Evolutionary conservation across 1,284 basidiomycete genomes (phyloP), one percentile per base, ranked within the genome.

Genomic region (Phaffia rhodozyma): DNA sequence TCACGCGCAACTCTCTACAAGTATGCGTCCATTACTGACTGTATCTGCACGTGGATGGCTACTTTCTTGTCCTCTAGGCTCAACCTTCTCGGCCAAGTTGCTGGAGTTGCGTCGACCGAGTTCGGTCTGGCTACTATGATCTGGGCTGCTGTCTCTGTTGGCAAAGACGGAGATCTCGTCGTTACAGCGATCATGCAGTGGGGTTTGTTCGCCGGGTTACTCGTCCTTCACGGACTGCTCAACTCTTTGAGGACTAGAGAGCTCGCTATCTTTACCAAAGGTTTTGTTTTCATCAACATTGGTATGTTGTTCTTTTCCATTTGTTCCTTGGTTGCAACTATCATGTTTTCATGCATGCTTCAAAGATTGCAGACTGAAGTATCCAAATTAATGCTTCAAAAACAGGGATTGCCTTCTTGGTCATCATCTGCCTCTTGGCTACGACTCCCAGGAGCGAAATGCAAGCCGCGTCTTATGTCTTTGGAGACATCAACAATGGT

Each of bases 121-220:
- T 94, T 88, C 71, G 91, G 91, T 63, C 79, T 96, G 27, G 81
- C 87, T 32, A 83, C 83, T 72, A 93, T 94, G 91, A 91, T 94
- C 67, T 86, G 87, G 66, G 70, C 70, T 47, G 70, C 72, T 50
- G 71, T 71, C 32, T 67, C 68, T 34, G 67, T 72, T 9, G 69
- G 69, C 59, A 58, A 68, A n/a, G 72, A 71, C 30, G 71, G 70
- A 25, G 66, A 70, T 34, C 76, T 71, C 65, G 70, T 74, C 55
- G 73, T 74, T 9, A 73, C 75, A 3, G 73, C 82, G 69, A 85
- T 82, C 58, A 87, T 86, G 75, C 80, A 82, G 18, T 65, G 51
- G 21, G 87, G 87, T 16, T 78, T 92, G 13, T 89, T 87, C 71
- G 76, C 79, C 2, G 89, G 81, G 2, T 75, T 91, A 11, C 79